These are phyloP conservation scores for Hypoxylon sp. DNA, from an alignment of 2,329 filamentous ascomycete species.

Conservation along the genomic window DNA sequence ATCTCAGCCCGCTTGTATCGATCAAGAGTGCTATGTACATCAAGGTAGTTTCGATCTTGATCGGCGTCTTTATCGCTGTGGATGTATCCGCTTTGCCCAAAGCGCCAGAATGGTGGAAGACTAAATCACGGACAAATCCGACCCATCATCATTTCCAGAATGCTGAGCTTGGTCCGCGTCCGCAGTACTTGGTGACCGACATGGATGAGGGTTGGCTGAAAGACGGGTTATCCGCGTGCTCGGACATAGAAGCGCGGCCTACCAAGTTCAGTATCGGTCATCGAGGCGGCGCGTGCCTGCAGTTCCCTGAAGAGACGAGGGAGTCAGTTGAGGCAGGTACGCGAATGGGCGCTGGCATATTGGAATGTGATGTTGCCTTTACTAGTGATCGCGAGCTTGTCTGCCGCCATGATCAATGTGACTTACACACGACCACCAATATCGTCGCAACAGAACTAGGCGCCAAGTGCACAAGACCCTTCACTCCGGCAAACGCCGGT, in stretches of 20 bases:
- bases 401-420: constrained; percentile 77
- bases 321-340: constrained; percentile 73
- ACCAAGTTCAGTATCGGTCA: constrained; percentile 73
- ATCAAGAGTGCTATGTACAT: constrained; percentile 22
- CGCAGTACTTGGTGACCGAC: constrained; percentile 74
- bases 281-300: constrained; percentile 72
- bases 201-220: constrained; percentile 75
- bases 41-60: constrained; percentile 17
- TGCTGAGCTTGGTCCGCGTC: constrained; percentile 74
- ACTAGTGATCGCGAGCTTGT: constrained; percentile 76
- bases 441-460: constrained; percentile 74
- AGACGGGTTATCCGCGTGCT: constrained; percentile 71
- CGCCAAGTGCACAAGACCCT: constrained; percentile 74
- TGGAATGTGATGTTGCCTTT: constrained; percentile 79
- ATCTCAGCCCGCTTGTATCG: not conserved
- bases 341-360: constrained; percentile 76
- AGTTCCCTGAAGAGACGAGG: constrained; percentile 75
- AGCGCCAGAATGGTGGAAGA: constrained; percentile 26
- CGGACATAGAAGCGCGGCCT: constrained; percentile 66
- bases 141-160: constrained; percentile 48
- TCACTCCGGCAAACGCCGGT: constrained; percentile 68
- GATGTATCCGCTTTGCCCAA: constrained; percentile 36
- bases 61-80: constrained; percentile 21
- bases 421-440: constrained; percentile 78
- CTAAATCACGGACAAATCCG: constrained; percentile 24